Percentiles rank a stretch among this genome's conserved stretches.
Evolutionary conservation across 108 stramenopile genomes (phyloP).

Genomic region (Nannochloropsis oceanica): DNA sequence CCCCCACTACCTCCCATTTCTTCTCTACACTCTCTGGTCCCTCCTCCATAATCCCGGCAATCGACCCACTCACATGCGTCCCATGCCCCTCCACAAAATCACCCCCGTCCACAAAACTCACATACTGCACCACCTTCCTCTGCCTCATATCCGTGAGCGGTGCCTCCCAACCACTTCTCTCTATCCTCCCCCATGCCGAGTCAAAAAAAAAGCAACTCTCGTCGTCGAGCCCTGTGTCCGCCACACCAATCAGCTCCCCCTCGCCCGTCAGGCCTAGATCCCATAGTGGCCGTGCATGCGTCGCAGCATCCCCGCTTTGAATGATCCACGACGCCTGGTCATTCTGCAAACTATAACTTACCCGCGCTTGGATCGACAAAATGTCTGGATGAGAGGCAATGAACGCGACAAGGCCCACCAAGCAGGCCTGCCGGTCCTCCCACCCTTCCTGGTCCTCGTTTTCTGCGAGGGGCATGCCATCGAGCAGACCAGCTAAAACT

Average conservation of each 20-base stretch:
- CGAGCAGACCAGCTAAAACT: neutral
- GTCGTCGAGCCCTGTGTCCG: constrained; percentile 24
- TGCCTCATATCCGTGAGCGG: constrained; percentile 4
- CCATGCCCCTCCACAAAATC: constrained; percentile 32
- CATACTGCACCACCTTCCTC: constrained; percentile 40
- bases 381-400: neutral
- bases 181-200: neutral
- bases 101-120: constrained; percentile 20
- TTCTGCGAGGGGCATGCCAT: neutral
- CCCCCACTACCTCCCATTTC: neutral
- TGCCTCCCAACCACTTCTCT: neutral
- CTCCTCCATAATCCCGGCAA: constrained; percentile 4
- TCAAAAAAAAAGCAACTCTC: constrained; percentile 13
- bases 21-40: neutral
- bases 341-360: neutral
- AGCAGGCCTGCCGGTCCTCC: neutral
- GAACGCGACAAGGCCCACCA: neutral
- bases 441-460: neutral
- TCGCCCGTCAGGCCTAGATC: neutral
- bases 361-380: neutral
- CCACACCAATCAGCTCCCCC: constrained; percentile 4
- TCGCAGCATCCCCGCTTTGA: neutral
- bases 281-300: neutral
- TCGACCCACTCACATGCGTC: constrained; percentile 18
- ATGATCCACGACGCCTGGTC: neutral